phyloP scores from a whole-genome alignment of 208 protist genomes.

The Trypanosoma brucei region DNA sequence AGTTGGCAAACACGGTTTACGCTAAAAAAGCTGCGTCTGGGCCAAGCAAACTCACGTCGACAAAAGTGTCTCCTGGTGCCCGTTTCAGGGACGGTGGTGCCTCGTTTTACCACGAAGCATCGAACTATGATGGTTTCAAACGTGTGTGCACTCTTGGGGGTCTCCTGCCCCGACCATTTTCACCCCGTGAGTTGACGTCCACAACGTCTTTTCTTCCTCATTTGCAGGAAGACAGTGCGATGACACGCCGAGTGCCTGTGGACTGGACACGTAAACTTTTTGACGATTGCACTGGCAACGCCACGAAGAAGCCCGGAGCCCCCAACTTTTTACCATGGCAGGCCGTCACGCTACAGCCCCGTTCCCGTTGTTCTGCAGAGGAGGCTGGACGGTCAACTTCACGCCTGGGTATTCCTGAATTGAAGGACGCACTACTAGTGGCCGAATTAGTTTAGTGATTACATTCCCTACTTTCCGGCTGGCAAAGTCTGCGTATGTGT shows the following conservation, averaged over 20 bases:
- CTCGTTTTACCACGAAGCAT: slow-evolving; percentile 46
- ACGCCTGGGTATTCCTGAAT: slow-evolving; percentile 25
- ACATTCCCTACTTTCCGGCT: background rate
- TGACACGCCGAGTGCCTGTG: slow-evolving; percentile 22
- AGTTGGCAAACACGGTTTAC: slow-evolving; percentile 29
- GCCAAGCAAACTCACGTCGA: slow-evolving; percentile 14
- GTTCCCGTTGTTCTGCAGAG: no score
- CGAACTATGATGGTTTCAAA: slow-evolving; percentile 74
- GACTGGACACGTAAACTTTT: slow-evolving; percentile 12
- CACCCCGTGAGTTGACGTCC: slow-evolving; percentile 24
- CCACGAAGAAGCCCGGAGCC: background rate
- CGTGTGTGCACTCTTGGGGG: slow-evolving; percentile 59
- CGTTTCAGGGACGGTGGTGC: slow-evolving; percentile 28
- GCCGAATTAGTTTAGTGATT: slow-evolving; percentile 41
- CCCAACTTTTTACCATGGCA: background rate
- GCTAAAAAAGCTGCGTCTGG: slow-evolving; percentile 11
- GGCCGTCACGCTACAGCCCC: slow-evolving; percentile 10
- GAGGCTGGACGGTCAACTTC: background rate
- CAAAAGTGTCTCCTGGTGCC: slow-evolving; percentile 15
- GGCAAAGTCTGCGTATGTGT: no score
- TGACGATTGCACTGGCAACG: background rate
- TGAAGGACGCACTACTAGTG: slow-evolving; percentile 64
- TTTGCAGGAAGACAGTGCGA: slow-evolving; percentile 32
- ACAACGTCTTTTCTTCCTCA: slow-evolving; percentile 60
- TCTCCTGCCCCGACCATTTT: slow-evolving; percentile 55